These are phyloP conservation scores for Endothia cerciana DNA, from an alignment of 2,329 filamentous ascomycete genomes.

Conservation along the genomic window DNA sequence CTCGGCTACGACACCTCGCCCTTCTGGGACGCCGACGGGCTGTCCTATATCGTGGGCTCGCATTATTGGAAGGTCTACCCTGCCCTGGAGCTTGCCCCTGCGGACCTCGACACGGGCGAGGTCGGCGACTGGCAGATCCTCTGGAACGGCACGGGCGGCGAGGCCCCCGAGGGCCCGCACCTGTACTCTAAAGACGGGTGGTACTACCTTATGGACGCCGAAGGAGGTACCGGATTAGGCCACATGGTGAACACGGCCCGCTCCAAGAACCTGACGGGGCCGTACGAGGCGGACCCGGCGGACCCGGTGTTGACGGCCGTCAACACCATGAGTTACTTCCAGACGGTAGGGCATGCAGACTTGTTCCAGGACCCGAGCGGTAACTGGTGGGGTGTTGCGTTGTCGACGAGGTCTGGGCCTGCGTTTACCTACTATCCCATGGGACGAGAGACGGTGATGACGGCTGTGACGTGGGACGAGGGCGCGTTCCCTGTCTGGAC, in stretches of 20 bases:
- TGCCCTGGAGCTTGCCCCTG: conserved; percentile 45
- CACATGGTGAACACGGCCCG: conserved; percentile 55
- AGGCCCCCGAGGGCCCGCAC: conserved; percentile 57
- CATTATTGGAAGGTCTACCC: conserved; percentile 45
- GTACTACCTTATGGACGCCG: conserved; percentile 58
- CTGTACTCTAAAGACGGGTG: conserved; percentile 55
- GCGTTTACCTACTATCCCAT: conserved; percentile 46
- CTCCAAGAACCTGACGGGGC: conserved; percentile 46
- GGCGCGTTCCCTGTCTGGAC: conserved; percentile 42
- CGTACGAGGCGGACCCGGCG: conserved; percentile 45
- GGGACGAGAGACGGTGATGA: conserved; percentile 49
- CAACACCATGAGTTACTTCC: conserved; percentile 50
- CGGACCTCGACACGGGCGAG: conserved; percentile 45
- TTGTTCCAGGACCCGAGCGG: conserved; percentile 53
- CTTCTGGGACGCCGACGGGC: conserved; percentile 61
- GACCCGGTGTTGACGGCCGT: conserved; percentile 53
- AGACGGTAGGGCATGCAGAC: conserved; percentile 61
- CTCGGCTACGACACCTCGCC: conserved; percentile 57
- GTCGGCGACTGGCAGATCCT: conserved; percentile 44
- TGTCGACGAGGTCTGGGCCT: conserved; percentile 46
- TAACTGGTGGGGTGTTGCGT: conserved; percentile 48
- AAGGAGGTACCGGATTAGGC: conserved; percentile 53
- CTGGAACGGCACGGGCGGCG: conserved; percentile 53
- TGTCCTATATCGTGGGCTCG: conserved; percentile 52
- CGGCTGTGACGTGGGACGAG: conserved; percentile 42